Evolutionary conservation across 106 monocot species (phyloP).

Genomic region (Dioscorea dumetorum): DNA sequence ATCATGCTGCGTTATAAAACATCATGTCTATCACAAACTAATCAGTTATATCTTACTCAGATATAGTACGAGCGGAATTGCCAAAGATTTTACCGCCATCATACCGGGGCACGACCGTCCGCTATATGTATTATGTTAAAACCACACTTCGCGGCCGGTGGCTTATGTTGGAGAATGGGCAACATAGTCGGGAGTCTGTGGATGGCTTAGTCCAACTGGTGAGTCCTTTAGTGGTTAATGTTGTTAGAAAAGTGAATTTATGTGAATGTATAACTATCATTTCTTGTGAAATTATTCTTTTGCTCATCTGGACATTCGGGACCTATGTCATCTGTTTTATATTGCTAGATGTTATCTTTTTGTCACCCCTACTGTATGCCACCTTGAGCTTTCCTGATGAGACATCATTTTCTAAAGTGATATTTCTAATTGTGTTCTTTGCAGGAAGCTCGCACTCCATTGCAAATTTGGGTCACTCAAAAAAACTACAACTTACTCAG

Average conservation of each 20-base stretch:
- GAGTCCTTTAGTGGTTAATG: constrained; percentile 12
- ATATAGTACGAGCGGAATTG: constrained; percentile 67
- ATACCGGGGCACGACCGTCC: constrained; percentile 80
- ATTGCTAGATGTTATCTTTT: no score
- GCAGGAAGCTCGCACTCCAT: constrained; percentile 83
- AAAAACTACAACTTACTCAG: constrained; percentile 44
- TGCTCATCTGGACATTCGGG: no score
- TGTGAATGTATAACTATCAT: no score
- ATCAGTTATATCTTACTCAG: constrained; percentile 27
- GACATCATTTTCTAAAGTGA: no score
- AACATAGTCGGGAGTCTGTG: constrained; percentile 26
- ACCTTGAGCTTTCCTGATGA: no score
- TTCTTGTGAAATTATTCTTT: no score
- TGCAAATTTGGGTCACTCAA: constrained; percentile 78
- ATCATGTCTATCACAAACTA: neutral
- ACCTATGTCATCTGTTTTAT: no score
- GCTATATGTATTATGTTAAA: constrained; percentile 89
- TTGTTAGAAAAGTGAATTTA: no score
- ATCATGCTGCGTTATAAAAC: neutral
- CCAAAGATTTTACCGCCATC: constrained; percentile 89
- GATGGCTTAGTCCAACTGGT: constrained; percentile 69
- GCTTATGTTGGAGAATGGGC: constrained; percentile 66
- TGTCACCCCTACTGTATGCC: no score
- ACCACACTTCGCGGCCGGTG: constrained; percentile 56
- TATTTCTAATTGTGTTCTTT: no score